Evolutionary conservation across 257 asterid genomes (phyloP).

Genomic region (Gardenia jasminoides): DNA sequence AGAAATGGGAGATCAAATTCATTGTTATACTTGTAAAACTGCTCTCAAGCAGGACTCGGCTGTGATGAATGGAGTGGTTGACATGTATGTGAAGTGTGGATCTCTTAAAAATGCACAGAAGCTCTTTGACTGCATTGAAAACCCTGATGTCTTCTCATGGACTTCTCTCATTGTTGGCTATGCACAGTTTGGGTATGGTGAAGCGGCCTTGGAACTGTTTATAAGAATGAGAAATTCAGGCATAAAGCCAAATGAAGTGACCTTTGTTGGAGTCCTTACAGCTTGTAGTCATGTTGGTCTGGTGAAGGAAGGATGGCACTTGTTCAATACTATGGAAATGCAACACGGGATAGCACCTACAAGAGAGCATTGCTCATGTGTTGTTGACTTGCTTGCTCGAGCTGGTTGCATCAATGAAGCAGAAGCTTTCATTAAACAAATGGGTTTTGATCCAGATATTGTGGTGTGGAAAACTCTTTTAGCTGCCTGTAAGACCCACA

Average conservation of each 20-base stretch:
- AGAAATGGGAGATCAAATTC: constrained; percentile 54
- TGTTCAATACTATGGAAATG: constrained; percentile 53
- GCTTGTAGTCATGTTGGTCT: constrained; percentile 81
- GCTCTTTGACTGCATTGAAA: constrained; percentile 47
- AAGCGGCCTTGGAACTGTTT: constrained; percentile 56
- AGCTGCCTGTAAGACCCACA: constrained; percentile 57
- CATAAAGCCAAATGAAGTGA: constrained; percentile 64
- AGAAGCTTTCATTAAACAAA: constrained; percentile 47
- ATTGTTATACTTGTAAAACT: constrained; percentile 37
- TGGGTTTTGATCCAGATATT: constrained; percentile 47
- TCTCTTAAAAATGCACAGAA: constrained; percentile 46
- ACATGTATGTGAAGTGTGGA: constrained; percentile 77
- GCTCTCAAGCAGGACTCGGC: constrained; percentile 46
- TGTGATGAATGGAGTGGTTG: constrained; percentile 56
- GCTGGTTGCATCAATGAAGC: constrained; percentile 61
- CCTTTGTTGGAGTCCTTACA: constrained; percentile 67
- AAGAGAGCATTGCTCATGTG: constrained; percentile 64
- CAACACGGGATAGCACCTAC: constrained; percentile 56
- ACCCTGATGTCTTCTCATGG: constrained; percentile 62
- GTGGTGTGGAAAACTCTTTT: constrained; percentile 68
- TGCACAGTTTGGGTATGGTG: constrained; percentile 66
- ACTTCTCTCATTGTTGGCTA: constrained; percentile 67
- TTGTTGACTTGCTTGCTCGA: constrained; percentile 71
- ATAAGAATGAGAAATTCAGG: constrained; percentile 48
- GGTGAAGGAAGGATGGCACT: constrained; percentile 66